phyloP scores from a whole-genome alignment of 2,329 filamentous ascomycete genomes.

The Decorospora gaudefroyi region DNA sequence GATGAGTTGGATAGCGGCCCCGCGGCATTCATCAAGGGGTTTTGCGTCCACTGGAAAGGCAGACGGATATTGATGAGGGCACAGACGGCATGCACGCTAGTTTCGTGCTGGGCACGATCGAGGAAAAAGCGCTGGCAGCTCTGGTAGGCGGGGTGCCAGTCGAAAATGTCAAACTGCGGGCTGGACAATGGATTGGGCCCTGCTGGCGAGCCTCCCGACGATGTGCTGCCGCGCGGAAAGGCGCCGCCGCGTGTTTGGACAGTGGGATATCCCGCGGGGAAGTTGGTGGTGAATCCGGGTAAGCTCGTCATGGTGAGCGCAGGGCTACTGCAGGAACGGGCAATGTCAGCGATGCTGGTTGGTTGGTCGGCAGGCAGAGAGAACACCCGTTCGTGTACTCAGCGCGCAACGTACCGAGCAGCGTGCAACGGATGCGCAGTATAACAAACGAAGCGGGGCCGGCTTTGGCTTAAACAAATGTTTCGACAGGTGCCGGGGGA shows the following conservation, averaged over 20 bases:
- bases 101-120: slow-evolving; percentile 84
- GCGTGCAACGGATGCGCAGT: slow-evolving; percentile 17
- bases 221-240: slow-evolving; percentile 34
- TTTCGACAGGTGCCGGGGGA: slow-evolving; percentile 4
- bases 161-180: slow-evolving; percentile 74
- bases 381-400: slow-evolving; percentile 23
- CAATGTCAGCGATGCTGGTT: slow-evolving; percentile 25
- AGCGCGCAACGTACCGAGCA: slow-evolving; percentile 29
- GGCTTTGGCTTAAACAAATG: slow-evolving; percentile 4
- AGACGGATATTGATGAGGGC: slow-evolving; percentile 90
- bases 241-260: slow-evolving; percentile 33
- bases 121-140: slow-evolving; percentile 90
- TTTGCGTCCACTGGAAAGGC: slow-evolving; percentile 73
- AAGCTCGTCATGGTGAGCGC: slow-evolving; percentile 32
- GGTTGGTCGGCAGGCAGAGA: slow-evolving; percentile 26
- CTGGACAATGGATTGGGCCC: slow-evolving; percentile 26
- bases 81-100: slow-evolving; percentile 81
- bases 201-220: slow-evolving; percentile 32
- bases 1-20: slow-evolving; percentile 39
- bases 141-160: slow-evolving; percentile 91
- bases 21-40: slow-evolving; percentile 53
- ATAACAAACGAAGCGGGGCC: slow-evolving; percentile 7
- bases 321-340: slow-evolving; percentile 38
- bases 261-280: slow-evolving; percentile 41
- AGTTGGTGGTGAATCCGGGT: slow-evolving; percentile 40